Base-by-base conservation (phyloP, 2,329 filamentous ascomycete species). In the Claviceps citrina region DNA sequence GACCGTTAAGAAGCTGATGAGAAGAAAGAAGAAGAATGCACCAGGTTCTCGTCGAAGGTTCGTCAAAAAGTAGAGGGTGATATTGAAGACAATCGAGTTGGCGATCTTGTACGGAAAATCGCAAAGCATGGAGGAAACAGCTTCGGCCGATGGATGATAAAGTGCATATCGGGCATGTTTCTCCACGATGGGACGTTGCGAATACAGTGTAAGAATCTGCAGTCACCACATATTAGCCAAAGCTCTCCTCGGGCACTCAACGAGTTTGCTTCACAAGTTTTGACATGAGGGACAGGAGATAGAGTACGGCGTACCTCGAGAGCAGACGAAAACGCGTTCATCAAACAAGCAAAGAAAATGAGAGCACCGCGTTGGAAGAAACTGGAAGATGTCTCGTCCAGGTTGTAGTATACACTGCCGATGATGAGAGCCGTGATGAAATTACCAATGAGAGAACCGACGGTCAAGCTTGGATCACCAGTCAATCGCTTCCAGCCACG, bases 131-230 rank as follows among this genome's bases (percentile, higher is more conserved):
- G 83, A 91, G 0, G 83, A 76, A 43, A 84, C 70, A n/a, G 85
- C 84, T 67, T 95, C 86, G 13, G 85, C 81, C 8, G 81, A 86
- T 0, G 87, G 85, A 52, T 93, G 87, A 52, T 94, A 93, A 15
- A 94, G 69, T 15, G 86, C 85, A 55, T 93, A 94, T 43, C 81
- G 76, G 41, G 71, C 65, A 51, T 95, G 87, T 57, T 94, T 94
- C 55, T 94, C 85, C 44, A 95, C 84, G 51, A 94, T 93, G 1
- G 83, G 81, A 28, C 87, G 80, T 71, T 94, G 86, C 2, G 83
- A 75, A 55, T 91, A 95, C 4, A 94, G 70, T 0, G 83, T 86
- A 26, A 91, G 61, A 54, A 94, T 91, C 68, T 79, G 44, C 24
- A 7, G 16, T 27, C 1, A n/a, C 13, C 31, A 22, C 16, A 22